Evolutionary conservation across 176 grass and related monocot genomes (phyloP).

Genomic region (Triticum dicoccoides): DNA sequence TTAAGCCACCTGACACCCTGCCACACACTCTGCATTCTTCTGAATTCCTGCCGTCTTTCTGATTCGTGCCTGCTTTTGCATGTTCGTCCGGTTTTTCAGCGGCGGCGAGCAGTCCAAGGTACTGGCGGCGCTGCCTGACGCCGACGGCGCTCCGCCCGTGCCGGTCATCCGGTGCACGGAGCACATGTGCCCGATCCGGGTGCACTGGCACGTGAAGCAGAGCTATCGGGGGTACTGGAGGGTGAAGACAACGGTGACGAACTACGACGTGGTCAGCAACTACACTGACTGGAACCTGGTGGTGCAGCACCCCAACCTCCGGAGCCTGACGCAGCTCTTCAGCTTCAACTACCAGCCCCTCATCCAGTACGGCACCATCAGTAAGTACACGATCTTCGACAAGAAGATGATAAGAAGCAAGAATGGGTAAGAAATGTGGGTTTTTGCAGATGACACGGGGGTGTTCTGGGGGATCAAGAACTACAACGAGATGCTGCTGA

Average conservation of each 20-base stretch:
- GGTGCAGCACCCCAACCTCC: slow-evolving; percentile 62
- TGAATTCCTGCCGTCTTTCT: not conserved
- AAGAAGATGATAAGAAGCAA: not conserved
- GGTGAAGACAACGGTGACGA: slow-evolving; percentile 63
- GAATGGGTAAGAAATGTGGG: not conserved
- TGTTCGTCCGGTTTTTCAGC: not conserved
- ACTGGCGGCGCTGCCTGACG: not conserved
- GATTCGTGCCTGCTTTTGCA: not conserved
- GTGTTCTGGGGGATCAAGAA: too few relatives aligned
- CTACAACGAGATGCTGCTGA: too few relatives aligned
- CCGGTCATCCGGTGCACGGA: slow-evolving; percentile 43
- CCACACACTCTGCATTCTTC: not conserved
- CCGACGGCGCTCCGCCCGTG: not conserved
- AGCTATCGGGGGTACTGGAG: slow-evolving; percentile 71
- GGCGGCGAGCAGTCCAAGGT: not conserved
- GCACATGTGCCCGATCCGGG: slow-evolving; percentile 72
- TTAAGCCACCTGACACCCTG: not conserved
- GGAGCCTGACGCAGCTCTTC: slow-evolving; percentile 51
- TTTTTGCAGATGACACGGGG: too few relatives aligned
- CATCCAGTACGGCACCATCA: slow-evolving; percentile 48
- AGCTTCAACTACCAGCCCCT: slow-evolving; percentile 79
- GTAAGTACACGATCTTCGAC: slow-evolving; percentile 33
- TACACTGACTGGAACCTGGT: slow-evolving; percentile 84
- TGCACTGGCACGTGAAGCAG: slow-evolving; percentile 83
- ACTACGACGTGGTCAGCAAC: slow-evolving; percentile 57